Base-by-base conservation (phyloP, 2,329 filamentous ascomycete species). In the Fusarium pseudonygamai region DNA sequence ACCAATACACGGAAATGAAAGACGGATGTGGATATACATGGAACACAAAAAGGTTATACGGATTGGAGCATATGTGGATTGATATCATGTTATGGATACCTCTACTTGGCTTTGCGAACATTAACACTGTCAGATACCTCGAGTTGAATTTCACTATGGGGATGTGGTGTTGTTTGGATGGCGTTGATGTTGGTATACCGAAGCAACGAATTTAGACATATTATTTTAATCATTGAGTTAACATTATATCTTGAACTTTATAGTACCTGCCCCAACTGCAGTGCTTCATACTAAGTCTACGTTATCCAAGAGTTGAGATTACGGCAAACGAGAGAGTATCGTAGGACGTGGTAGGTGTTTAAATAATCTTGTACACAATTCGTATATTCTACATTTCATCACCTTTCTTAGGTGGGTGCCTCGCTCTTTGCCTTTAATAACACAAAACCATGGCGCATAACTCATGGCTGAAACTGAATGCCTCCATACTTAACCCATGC, bases 401-500 rank as follows among this genome's bases (percentile, higher is more conserved):
- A 62, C 46, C 42, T 46, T 59, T 32, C 49, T 16, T 70, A 12
- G 34, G 26, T 50, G 56, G 46, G 34, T 58, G 20, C 28, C 37
- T 47, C 32, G 42, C 42, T 60, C 46, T 45, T 63, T 52, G 47
- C 24, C 50, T 55, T 30, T 56, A 24, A 9, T 32, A 52, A 34
- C 36, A 22, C 34, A 39, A 36, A 28, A 26, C 15, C 60, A 22
- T 66, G 26, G 37, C n/a, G 20, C 34, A 2, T 39, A 42, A 37
- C 24, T n/a, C 53, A 49, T 43, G 24, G 32, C 7, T 60, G 42
- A 5, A 36, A 39, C 52, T 37, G 30, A n/a, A n/a, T 18, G 24
- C 16, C 20, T 12, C 30, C 13, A 20, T 52, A 18, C 20, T 79
- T 80, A 90, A 58, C 84, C 88, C 79, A 97, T 84, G 83, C 91